Conservation (phyloP, 768 basidiomycete genomes). For the Mrakia gelida region DNA sequence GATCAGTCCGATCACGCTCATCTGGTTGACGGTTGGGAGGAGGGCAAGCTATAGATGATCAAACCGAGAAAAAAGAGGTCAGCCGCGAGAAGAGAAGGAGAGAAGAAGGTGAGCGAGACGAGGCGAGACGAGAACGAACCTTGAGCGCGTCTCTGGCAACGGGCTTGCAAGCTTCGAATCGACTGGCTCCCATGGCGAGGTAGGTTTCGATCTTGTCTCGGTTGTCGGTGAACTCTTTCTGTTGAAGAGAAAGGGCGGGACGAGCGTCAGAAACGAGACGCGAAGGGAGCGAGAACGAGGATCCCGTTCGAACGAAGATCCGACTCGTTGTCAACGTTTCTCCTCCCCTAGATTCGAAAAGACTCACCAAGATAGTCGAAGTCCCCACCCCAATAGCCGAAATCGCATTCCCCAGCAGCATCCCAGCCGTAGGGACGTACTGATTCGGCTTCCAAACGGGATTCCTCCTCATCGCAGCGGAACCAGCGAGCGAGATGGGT, state of each 20-base stretch:
- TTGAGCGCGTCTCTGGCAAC: conserved; percentile 69
- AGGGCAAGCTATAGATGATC: conserved; percentile 69
- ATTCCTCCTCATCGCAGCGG: conserved; percentile 62
- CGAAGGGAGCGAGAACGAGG: too few species aligned
- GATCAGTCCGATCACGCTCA: conserved; percentile 55
- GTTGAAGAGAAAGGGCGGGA: background rate
- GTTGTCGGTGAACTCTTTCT: conserved; percentile 58
- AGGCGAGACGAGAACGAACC: conserved; percentile 62
- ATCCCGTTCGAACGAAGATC: too few species aligned
- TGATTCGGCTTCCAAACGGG: conserved; percentile 83
- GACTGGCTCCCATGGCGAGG: conserved; percentile 68
- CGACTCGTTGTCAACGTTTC: too few species aligned
- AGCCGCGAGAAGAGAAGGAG: background rate
- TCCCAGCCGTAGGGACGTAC: conserved; percentile 78
- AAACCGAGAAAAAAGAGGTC: conserved; percentile 52
- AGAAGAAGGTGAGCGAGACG: conserved; percentile 39
- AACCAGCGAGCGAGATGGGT: conserved; percentile 71
- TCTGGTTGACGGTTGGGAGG: conserved; percentile 75
- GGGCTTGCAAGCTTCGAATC: conserved; percentile 76
- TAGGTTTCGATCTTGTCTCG: conserved; percentile 79
- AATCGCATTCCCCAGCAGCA: conserved; percentile 77
- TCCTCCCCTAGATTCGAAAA: too few species aligned
- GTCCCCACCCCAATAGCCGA: conserved; percentile 68
- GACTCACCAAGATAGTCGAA: conserved; percentile 20
- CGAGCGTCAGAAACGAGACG: background rate